These are phyloP conservation scores for Hymenotorrendiella dingleyae DNA, from an alignment of 2,329 filamentous ascomycete genomes.

Conservation along the genomic window DNA sequence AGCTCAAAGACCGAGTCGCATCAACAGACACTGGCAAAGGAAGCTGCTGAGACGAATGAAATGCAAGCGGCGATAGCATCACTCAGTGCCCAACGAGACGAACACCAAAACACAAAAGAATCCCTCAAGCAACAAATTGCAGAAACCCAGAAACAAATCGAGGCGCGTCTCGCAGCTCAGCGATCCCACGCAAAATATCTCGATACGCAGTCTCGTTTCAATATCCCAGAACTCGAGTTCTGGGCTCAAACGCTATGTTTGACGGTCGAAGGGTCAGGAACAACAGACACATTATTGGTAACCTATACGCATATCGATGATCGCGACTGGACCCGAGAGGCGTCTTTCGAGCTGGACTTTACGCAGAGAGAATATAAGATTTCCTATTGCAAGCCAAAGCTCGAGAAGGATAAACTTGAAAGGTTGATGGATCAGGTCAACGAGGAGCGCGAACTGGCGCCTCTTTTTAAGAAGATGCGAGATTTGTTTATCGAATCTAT, in stretches of 20 bases:
- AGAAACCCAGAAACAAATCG: slow-evolving; percentile 64
- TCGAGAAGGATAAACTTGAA: slow-evolving; percentile 73
- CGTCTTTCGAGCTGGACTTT: slow-evolving; percentile 88
- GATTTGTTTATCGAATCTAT: slow-evolving; percentile 67
- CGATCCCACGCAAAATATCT: slow-evolving; percentile 66
- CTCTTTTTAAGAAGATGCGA: slow-evolving; percentile 75
- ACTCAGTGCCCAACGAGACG: slow-evolving; percentile 54
- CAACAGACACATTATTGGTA: slow-evolving; percentile 82
- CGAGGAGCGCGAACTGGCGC: slow-evolving; percentile 67
- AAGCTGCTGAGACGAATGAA: slow-evolving; percentile 69
- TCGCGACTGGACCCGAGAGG: slow-evolving; percentile 80
- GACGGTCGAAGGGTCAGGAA: slow-evolving; percentile 81
- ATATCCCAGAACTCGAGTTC: slow-evolving; percentile 89
- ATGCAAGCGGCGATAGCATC: slow-evolving; percentile 59
- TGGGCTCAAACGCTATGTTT: slow-evolving; percentile 91
- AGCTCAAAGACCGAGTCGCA: slow-evolving; percentile 65
- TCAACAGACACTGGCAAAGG: slow-evolving; percentile 69
- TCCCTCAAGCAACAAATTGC: slow-evolving; percentile 55
- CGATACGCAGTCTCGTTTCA: slow-evolving; percentile 79
- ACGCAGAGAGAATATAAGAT: slow-evolving; percentile 80
- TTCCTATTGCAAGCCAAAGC: slow-evolving; percentile 71
- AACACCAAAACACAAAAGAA: slow-evolving; percentile 52
- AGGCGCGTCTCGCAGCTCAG: slow-evolving; percentile 64
- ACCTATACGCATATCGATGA: slow-evolving; percentile 84
- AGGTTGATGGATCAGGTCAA: slow-evolving; percentile 73